Base-by-base conservation (phyloP, 2,329 filamentous ascomycete species). In the Didymella arachidicola region DNA sequence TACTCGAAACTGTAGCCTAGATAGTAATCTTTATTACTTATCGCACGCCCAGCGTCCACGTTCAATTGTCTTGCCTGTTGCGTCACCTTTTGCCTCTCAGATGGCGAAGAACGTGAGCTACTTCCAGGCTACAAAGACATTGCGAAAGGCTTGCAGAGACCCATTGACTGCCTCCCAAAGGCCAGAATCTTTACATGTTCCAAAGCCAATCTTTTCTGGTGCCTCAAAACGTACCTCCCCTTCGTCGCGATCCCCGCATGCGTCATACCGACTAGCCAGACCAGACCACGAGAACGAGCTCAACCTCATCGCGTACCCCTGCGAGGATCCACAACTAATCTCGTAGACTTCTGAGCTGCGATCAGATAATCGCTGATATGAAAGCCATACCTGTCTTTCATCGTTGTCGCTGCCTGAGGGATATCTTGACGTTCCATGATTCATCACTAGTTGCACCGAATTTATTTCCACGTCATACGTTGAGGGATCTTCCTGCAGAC, bases 21-120 rank as follows among this genome's bases (percentile, higher is more conserved):
- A 46, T 50, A 54, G 39, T 54, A 59, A 54, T 51, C 27, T 32
- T 41, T 49, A 19, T 39, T 41, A 36, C 50, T 49, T 8, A 34
- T 36, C 22, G 41, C 41, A 43, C 22, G 27, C 2, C n/a, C 7
- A 8, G 22, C 10, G 7, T 27, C 4, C 14, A n/a, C 16, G 16
- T 8, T 10, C 38, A 5, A 14, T 22, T 19, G 18, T 25, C 19
- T 41, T 11, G 19, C 18, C 12, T 25, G 38, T 14, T 11, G 4
- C 25, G 18, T 41, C 16, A 22, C 10, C 4, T 43, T 14, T 25
- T n/a, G 25, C 18, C 12, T 30, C 29, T 30, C 29, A 11, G 29
- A 11, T 30, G 10, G 8, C 30, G 14, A 32, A 4, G 8, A 10
- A 32, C 12, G 30, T 16, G 2, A 14, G 30, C 30, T 16, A 11